Evolutionary conservation across 148 eudicot genomes (phyloP), one percentile per base, ranked within the genome.

Genomic region (Rhododendron mucronatum): DNA sequence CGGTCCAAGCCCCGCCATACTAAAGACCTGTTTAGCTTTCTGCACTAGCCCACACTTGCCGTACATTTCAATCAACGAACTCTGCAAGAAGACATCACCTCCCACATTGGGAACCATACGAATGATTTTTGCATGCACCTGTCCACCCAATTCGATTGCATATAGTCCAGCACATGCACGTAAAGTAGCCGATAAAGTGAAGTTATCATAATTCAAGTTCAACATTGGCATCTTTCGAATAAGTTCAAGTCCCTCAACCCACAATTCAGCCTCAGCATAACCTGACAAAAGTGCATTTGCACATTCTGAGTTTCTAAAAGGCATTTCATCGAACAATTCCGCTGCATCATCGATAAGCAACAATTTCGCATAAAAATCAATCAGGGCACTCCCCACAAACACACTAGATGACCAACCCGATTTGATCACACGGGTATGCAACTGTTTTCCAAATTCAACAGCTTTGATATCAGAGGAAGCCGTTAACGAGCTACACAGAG

Each of bases 31-130:
- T 75, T 83, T 84, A 44, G 94, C 95, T 63, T 90, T 89, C 71
- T 83, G 88, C 21, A 91, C 90, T 21, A 90, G 51, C 63, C 95
- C 95, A 91, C 94, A 94, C 80, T 90, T 94, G 0, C 98, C 95
- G 89, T 94, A 93, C 94, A 95, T 91, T 76, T 95, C 95, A 89
- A 95, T 92, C 87, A 95, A 85, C 44, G 92, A 91, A 87, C 96
- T 93, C 86, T 90, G 89, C 15, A 93, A 76, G 87, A 90, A 91
- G 63, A 93, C 90, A 88, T 93, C 98, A 37, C 74, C 76, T 81
- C 87, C 89, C 61, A 89, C 30, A 69, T 86, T 89, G 77, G 55
- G 39, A 35, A 87, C 86, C 4, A 84, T 87, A 30, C 91, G 89
- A 30, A 95, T 83, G 23, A 89, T 85, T 84, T 81, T 78, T 28